Evolutionary conservation across 306 rosid species (phyloP).

Genomic region (Oemleria cerasiformis): DNA sequence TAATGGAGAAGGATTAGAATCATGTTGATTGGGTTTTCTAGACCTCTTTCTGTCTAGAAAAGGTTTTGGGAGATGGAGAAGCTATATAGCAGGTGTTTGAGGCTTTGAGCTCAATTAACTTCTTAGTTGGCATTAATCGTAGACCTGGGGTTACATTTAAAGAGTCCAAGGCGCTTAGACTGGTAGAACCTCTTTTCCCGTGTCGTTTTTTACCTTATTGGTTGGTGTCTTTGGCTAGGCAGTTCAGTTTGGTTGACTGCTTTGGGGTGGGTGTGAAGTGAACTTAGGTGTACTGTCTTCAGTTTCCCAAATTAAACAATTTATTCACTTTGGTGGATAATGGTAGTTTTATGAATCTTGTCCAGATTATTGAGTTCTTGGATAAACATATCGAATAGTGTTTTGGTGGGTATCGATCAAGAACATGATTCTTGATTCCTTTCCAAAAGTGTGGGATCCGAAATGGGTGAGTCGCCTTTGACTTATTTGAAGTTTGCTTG

Average conservation of each 20-base stretch:
- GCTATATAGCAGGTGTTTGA: no score
- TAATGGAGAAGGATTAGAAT: not conserved
- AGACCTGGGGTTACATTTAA: not conserved
- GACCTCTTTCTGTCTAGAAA: not conserved
- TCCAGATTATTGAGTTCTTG: not conserved
- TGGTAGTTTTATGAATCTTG: not conserved
- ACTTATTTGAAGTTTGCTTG: not conserved
- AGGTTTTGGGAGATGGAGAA: not conserved
- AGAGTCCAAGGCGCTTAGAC: not conserved
- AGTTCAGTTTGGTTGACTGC: no score
- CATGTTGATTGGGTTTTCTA: not conserved
- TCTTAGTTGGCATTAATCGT: not conserved
- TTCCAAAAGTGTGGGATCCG: not conserved
- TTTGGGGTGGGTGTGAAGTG: no score
- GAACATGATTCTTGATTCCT: not conserved
- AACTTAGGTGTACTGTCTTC: not conserved
- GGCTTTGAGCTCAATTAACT: not conserved
- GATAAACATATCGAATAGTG: not conserved
- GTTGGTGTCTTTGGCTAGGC: not conserved
- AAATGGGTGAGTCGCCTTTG: not conserved
- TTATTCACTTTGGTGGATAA: not conserved
- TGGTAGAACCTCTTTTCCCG: not conserved
- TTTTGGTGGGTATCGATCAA: not conserved
- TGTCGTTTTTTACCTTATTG: not conserved
- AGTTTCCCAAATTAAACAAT: not conserved